Conservation (phyloP, 2,329 filamentous ascomycete genomes). For the Fusarium solani-melongenae region DNA sequence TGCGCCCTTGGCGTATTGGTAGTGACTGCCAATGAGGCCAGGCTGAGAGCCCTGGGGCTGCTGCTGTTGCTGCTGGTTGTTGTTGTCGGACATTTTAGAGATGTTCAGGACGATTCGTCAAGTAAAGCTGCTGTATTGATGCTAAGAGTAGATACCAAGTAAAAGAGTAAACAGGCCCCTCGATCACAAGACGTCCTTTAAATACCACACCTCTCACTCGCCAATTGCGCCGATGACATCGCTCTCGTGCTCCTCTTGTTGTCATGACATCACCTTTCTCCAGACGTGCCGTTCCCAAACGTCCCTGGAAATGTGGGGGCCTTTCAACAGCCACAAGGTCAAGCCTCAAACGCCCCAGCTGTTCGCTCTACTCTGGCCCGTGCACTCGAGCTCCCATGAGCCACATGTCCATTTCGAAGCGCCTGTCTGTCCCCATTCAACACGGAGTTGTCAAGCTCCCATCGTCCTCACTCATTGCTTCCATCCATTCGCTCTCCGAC, state of each 20-base stretch:
- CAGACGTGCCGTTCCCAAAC: neutral
- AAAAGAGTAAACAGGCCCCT: neutral
- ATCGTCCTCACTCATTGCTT: slow-evolving; percentile 1
- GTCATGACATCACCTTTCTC: slow-evolving; percentile 44
- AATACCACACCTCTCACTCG: slow-evolving; percentile 25
- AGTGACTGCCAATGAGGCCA: slow-evolving; percentile 71
- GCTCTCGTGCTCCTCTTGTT: slow-evolving; percentile 25
- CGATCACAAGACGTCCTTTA: slow-evolving; percentile 12
- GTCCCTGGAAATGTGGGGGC: slow-evolving; percentile 25
- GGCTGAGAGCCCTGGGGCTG: slow-evolving; percentile 56
- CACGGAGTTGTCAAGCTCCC: slow-evolving; percentile 32
- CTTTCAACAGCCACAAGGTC: slow-evolving; percentile 12
- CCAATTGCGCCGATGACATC: slow-evolving; percentile 42
- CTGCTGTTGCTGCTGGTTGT: slow-evolving; percentile 33
- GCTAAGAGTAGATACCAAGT: neutral
- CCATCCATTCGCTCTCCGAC: neutral
- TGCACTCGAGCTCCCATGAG: slow-evolving; percentile 32
- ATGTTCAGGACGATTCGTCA: neutral
- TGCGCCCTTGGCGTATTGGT: slow-evolving; percentile 75
- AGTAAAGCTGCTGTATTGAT: neutral
- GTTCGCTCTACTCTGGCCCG: slow-evolving; percentile 16
- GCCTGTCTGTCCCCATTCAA: slow-evolving; percentile 28
- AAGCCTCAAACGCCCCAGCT: slow-evolving; percentile 30
- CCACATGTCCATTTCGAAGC: slow-evolving; percentile 37
- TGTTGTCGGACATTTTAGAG: slow-evolving; percentile 46